Percentiles rank a stretch among this genome's conserved stretches.
Conservation (phyloP, 345 rosid species). For the Citrus sinensis region DVS_A1.0 CM039161.1:24609001-24609500, state of each 20-base stretch:
- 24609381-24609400: no score
- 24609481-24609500: conserved; percentile 78
- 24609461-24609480: conserved; percentile 77
- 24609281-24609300: no score
- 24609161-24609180: neutral
- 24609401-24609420: no score
- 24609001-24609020: no score
- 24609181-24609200: conserved; percentile 16
- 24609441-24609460: conserved; percentile 73
- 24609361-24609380: no score
- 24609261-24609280: neutral
- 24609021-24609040: no score
- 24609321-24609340: no score
- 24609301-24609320: no score
- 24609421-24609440: conserved; percentile 15
- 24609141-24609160: neutral
- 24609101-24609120: neutral
- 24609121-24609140: neutral
- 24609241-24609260: neutral
- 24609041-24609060: neutral
- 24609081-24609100: conserved; percentile 5
- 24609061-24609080: conserved; percentile 14
- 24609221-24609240: neutral
- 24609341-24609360: no score
- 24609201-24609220: neutral